Evolutionary conservation across 345 rosid species (phyloP), one percentile per base, ranked within the genome.

Genomic region (Garcia nutans): DNA sequence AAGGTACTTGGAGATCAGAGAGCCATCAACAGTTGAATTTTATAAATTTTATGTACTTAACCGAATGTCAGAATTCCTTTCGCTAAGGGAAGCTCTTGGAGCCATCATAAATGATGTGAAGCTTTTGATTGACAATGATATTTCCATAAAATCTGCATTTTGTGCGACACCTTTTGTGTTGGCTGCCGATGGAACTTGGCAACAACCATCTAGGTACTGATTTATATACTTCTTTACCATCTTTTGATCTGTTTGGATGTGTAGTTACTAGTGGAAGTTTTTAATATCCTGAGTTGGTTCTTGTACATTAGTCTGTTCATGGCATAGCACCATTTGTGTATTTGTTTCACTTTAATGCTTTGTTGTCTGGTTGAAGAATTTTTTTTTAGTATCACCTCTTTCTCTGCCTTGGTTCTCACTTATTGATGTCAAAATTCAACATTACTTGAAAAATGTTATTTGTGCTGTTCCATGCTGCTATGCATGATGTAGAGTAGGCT

Each of bases 101-200:
- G 86, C 86, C 75, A 88, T 94, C 77, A 80, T 94, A 81, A 90
- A 83, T 76, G 97, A 92, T 77, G 76, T 94, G 82, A 94, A 91
- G 84, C 85, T 87, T 82, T 83, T 94, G 75, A 82, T 87, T 74
- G 88, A 84, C n/a, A 86, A 81, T 76, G 97, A 94, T 84, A 69
- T 70, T 72, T 83, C 93, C 76, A 87, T 89, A 74, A 90, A 79
- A 81, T 76, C 85, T 76, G 87, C 85, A 61, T 78, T 94, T 72
- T 89, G 91, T 1, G 59, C 69, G 13, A 86, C 86, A 5, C 93
- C 97, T 74, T 92, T 94, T 88, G 95, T 94, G 82, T 87, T 92
- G 70, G 88, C 94, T 62, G 94, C 89, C 55, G 78, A 94, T 80
- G 97, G 97, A 82, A 82, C 83, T 68, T 94, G 98, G 98, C 92